Base-by-base conservation (phyloP, 768 basidiomycete genomes). In the Strobilomyces dryophilus region DNA sequence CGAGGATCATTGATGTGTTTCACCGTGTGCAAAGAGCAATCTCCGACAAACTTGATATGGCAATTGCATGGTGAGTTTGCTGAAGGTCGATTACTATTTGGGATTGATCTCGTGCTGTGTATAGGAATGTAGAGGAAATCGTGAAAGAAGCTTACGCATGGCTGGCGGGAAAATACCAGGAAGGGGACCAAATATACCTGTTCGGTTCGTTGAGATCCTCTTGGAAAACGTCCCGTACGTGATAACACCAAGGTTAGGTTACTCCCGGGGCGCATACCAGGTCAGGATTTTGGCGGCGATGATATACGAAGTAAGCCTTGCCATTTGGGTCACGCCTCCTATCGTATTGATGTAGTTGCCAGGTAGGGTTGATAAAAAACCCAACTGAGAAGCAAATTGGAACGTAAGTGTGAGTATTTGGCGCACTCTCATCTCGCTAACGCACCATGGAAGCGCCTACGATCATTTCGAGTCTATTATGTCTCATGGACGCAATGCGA, bases 361-460 rank as follows among this genome's bases (percentile, higher is more conserved):
- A 73, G 73, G 63, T 73, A 35, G 73, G 73, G 4, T 58, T 73
- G 35, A 59, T 73, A 12, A 44, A 46, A 54, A 24, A 59, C 54
- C 7, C 64, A 58, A 15, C 72, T 2, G 58, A 71, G 27, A 66
- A 66, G 32, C 71, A 72, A 40, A 69, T 73, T 34, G 64, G 52
- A 51, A 61, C 61, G 64, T 65, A n/a, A 46, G 64, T 54, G 7
- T 20, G 34, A 27, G 21, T 26, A 11, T 17, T 5, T 17, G 2
- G 17, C 10, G 20, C 15, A 8, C 1, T 4, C 7, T 59, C 21
- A 8, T 2, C 34, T 12, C 3, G 18, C 21, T 52, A 3, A 52
- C n/a, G 1, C n/a, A 34, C 4, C 18, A 29, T 2, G 29, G 18
- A 32, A 52, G 52, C n/a, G 45, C 52, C 34, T 52, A 52, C 32